Evolutionary conservation across 495 filamentous ascomycete genomes (phyloP), one percentile per base, ranked within the genome.

Genomic region (Podospora fimiseda): DNA sequence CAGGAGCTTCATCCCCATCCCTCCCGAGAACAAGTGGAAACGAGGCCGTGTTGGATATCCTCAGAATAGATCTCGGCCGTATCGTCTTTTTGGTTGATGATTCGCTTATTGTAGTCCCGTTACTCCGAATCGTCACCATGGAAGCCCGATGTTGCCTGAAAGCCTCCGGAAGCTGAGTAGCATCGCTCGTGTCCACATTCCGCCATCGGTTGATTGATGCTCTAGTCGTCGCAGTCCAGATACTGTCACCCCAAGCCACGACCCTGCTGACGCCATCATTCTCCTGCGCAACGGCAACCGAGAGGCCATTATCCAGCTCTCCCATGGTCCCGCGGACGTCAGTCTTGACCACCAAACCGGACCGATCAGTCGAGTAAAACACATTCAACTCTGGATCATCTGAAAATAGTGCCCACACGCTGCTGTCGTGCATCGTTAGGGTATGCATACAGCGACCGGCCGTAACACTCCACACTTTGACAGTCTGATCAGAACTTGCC

Each of bases 381-480:
- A 96, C 80, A 3, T 85, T 85, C 2, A 98, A 78, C 42, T 85
- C 74, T 7, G 90, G 90, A 59, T 96, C 81, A 47, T 92, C 83
- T 0, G 93, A 96, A 62, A 86, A 94, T 16, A 98, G 77, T 22
- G 90, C 93, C 93, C 93, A 98, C 16, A 98, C 92, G 64, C 90
- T 96, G 61, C 94, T 89, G 65, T 93, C 95, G 65, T 98, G 93
- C 93, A 97, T 97, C 14, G 90, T 96, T 49, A 98, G 76, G 3
- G 94, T 98, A 70, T 96, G 87, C 85, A 96, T 88, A 75, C 93
- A 97, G 53, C 93, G 79, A 33, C 92, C 93, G 9, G 89, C 91
- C 1, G 89, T 90, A 43, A 96, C 80, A 44, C 90, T 96, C 93
- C 93, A 98, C 19, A 97, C 81, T 69, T 98, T 98, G 71, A 98